Percentiles rank a stretch among this genome's conserved stretches.
These are phyloP conservation scores for Globisporangium nunn DNA, from an alignment of 352 stramenopile species.

Conservation along the genomic window DNA sequence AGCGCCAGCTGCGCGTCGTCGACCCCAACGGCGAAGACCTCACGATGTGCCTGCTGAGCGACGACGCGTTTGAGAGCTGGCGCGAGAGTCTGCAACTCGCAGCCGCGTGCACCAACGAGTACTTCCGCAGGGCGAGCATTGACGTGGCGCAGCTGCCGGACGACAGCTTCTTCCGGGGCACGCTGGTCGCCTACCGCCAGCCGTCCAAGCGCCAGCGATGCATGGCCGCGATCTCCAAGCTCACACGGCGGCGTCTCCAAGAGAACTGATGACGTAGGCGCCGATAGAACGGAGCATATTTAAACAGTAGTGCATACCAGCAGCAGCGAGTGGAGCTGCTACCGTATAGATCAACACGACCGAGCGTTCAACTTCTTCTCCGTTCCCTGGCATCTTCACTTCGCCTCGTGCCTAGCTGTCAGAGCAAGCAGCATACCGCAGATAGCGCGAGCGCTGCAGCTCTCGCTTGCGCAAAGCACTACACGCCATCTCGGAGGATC, in stretches of 20 bases:
- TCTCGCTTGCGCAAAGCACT: no score
- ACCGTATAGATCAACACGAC: no score
- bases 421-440: no score
- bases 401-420: no score
- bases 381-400: no score
- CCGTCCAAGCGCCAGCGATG: conserved; percentile 30
- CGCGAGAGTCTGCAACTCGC: conserved; percentile 29
- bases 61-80: conserved; percentile 23
- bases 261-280: background rate
- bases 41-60: conserved; percentile 29
- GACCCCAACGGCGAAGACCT: conserved; percentile 46
- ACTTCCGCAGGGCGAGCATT: conserved; percentile 30
- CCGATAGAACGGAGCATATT: no score
- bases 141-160: conserved; percentile 27
- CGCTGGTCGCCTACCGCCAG: conserved; percentile 29
- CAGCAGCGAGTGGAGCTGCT: no score
- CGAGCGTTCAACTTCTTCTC: no score
- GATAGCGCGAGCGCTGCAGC: no score
- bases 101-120: conserved; percentile 24
- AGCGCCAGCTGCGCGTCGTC: conserved; percentile 26
- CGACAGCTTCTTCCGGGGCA: conserved; percentile 42
- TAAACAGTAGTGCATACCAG: no score
- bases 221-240: conserved; percentile 22
- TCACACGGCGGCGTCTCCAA: conserved; percentile 12
- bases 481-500: no score